Conservation (phyloP, 2,329 filamentous ascomycete genomes). For the Hypoxylon sp. region DNA sequence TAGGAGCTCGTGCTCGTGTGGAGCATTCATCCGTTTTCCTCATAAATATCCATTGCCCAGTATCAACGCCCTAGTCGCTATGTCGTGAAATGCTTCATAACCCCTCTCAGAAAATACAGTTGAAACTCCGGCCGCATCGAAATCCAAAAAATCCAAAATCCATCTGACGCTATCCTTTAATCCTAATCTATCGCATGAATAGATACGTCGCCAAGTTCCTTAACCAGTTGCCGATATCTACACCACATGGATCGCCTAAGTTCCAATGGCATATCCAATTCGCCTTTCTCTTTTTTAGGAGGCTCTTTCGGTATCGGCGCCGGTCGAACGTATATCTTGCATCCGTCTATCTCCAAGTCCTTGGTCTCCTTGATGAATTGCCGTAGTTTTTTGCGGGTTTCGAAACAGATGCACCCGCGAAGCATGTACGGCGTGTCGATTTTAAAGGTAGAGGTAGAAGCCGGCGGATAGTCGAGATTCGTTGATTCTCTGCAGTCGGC, state of each 20-base stretch:
- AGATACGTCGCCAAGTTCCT: background rate
- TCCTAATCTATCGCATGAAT: background rate
- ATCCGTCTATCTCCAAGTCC: background rate
- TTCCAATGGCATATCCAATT: background rate
- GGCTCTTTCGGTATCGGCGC: background rate
- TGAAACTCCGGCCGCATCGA: background rate
- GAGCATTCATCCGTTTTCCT: background rate
- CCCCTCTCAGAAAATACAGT: background rate
- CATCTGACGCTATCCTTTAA: background rate
- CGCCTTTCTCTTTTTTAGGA: background rate
- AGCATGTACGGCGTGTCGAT: background rate
- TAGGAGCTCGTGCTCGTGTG: background rate
- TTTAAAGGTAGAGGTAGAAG: background rate
- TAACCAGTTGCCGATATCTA: background rate
- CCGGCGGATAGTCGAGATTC: background rate
- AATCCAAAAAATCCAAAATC: background rate
- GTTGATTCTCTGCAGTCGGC: background rate
- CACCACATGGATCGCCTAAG: background rate
- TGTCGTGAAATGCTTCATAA: constrained; percentile 1
- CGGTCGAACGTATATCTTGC: background rate
- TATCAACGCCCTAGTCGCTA: background rate
- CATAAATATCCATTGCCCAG: background rate
- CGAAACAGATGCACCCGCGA: constrained; percentile 1
- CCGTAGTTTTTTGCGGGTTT: background rate
- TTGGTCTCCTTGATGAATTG: background rate